phyloP scores from a whole-genome alignment of 768 basidiomycete genomes.

The Pulveroboletus frians region DNA sequence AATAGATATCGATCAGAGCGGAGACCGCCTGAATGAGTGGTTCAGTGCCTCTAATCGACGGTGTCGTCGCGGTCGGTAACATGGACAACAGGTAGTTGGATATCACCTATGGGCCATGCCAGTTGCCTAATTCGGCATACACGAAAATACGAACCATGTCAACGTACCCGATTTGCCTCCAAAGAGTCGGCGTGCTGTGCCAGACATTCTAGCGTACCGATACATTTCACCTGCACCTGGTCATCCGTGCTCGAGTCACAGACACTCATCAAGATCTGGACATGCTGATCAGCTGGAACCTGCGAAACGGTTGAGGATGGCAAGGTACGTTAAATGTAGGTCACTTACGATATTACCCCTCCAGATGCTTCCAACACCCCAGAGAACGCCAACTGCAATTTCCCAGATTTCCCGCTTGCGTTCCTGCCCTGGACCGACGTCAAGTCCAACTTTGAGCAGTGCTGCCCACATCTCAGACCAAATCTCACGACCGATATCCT shows the following conservation, averaged over 20 bases:
- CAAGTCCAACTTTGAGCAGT: conserved; percentile 53
- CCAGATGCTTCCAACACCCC: conserved; percentile 82
- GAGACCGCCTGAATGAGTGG: conserved; percentile 73
- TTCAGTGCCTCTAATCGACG: conserved; percentile 51
- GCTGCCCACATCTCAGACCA: conserved; percentile 68
- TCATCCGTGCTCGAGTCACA: conserved; percentile 53
- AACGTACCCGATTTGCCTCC: conserved; percentile 46
- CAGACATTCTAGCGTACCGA: conserved; percentile 82
- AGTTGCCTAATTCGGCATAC: not conserved
- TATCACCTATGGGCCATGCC: conserved; percentile 44
- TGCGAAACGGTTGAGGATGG: conserved; percentile 22
- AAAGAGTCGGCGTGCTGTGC: conserved; percentile 64
- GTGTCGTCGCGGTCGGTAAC: conserved; percentile 39
- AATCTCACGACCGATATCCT: conserved; percentile 45
- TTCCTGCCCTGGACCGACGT: conserved; percentile 60
- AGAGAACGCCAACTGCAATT: conserved; percentile 73
- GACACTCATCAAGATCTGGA: conserved; percentile 60
- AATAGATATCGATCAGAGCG: conserved; percentile 88
- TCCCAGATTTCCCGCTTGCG: conserved; percentile 72
- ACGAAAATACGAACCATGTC: conserved; percentile 11
- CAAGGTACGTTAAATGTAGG: not conserved
- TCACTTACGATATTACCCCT: conserved; percentile 56
- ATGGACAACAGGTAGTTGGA: conserved; percentile 62
- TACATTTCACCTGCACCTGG: conserved; percentile 63
- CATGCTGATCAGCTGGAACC: conserved; percentile 57